A percentile compares a stretch with the other conserved stretches of the same genome.
Conservation (phyloP, 176 grass and related monocot species). For the Melocanna baccifera region DNA sequence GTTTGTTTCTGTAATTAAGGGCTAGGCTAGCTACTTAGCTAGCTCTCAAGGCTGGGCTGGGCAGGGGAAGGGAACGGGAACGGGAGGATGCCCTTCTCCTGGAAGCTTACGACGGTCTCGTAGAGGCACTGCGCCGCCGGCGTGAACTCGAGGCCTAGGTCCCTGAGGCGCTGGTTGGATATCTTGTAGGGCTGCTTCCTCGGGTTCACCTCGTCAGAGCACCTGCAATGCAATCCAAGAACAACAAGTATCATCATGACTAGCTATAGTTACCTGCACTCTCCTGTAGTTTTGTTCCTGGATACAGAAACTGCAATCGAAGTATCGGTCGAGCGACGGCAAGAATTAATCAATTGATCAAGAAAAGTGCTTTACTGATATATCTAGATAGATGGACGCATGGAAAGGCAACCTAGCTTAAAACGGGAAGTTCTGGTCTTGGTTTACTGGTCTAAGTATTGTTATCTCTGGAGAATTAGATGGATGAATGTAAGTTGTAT, state of each 20-base stretch:
- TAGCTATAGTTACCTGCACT: background rate
- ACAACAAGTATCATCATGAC: background rate
- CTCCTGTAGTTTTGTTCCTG: background rate
- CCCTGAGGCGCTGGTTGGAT: constrained; percentile 45
- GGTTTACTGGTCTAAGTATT: background rate
- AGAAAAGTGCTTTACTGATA: background rate
- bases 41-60: background rate
- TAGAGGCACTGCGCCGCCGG: constrained; percentile 47
- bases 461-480: too few species aligned
- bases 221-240: constrained; percentile 12
- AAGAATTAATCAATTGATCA: background rate
- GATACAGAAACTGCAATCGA: background rate
- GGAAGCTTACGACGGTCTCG: constrained; percentile 55
- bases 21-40: background rate
- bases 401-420: background rate
- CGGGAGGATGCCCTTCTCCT: constrained; percentile 52
- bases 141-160: constrained; percentile 46
- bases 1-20: background rate
- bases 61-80: background rate
- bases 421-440: background rate
- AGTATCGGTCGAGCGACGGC: background rate
- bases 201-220: constrained; percentile 57
- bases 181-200: constrained; percentile 56
- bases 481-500: too few species aligned
- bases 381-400: background rate